These are phyloP conservation scores for Colletotrichum higginsianum DNA, from an alignment of 2,329 filamentous ascomycete genomes.

Conservation along the genomic window DNA sequence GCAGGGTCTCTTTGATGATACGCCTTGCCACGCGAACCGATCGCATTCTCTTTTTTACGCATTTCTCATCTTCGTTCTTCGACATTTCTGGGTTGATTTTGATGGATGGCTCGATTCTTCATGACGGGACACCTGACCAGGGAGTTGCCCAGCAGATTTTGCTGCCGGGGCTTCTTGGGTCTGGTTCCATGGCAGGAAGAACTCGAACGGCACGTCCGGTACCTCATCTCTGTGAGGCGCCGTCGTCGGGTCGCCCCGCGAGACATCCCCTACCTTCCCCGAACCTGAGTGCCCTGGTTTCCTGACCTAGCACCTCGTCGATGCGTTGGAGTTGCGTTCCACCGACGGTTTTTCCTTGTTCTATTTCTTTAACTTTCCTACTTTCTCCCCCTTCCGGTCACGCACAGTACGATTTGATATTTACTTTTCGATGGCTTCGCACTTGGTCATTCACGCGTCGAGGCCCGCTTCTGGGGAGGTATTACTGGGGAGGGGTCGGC, in stretches of 20 bases:
- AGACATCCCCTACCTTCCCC: conserved; percentile 28
- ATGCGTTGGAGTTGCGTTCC: conserved; percentile 56
- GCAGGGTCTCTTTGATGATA: conserved; percentile 40
- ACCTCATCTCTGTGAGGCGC: conserved; percentile 50
- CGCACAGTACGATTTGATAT: conserved; percentile 37
- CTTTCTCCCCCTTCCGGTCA: conserved; percentile 43
- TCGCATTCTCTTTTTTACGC: conserved; percentile 51
- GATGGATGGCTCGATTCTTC: conserved; percentile 54
- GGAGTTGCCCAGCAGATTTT: background rate
- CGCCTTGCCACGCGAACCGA: conserved; percentile 54
- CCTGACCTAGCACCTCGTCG: conserved; percentile 46
- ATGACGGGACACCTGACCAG: conserved; percentile 45
- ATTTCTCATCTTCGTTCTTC: conserved; percentile 61
- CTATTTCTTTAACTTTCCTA: conserved; percentile 39
- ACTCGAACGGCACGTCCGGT: conserved; percentile 58
- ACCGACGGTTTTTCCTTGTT: conserved; percentile 43
- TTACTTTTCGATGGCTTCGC: conserved; percentile 42
- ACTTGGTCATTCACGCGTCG: conserved; percentile 47
- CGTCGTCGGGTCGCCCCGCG: conserved; percentile 45
- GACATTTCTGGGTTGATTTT: conserved; percentile 47
- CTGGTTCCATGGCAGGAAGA: conserved; percentile 34
- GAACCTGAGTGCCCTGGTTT: conserved; percentile 23
- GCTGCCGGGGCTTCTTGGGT: conserved; percentile 2
- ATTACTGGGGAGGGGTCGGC: conserved; percentile 39
- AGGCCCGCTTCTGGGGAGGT: conserved; percentile 56